Percentiles rank a stretch among this genome's conserved stretches.
phyloP scores from a whole-genome alignment of 2,329 filamentous ascomycete genomes.

The Trichoderma guizhouense region DNA sequence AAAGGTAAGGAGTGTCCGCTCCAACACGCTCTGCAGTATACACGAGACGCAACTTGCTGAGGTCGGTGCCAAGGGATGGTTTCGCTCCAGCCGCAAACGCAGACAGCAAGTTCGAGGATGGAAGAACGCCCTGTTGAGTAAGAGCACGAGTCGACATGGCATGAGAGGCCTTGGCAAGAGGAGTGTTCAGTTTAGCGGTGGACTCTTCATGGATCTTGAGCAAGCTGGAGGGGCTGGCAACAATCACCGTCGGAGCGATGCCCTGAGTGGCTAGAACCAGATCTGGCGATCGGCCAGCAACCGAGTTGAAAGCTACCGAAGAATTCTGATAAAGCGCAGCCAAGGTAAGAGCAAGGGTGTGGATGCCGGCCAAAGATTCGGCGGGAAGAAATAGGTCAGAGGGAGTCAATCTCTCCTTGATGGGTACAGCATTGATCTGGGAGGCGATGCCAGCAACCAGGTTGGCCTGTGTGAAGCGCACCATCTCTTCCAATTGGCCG shows the following conservation, averaged over 20 bases:
- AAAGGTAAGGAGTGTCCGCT: conserved; percentile 60
- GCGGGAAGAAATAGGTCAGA: conserved; percentile 82
- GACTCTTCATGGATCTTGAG: conserved; percentile 63
- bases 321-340: conserved; percentile 80
- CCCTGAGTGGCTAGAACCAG: conserved; percentile 69
- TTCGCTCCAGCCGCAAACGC: conserved; percentile 55
- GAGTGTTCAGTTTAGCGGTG: conserved; percentile 56
- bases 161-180: conserved; percentile 65
- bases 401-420: conserved; percentile 66
- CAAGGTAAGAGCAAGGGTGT: conserved; percentile 75
- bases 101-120: conserved; percentile 49
- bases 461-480: conserved; percentile 79
- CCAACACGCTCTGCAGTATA: conserved; percentile 74
- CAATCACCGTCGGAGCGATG: conserved; percentile 76
- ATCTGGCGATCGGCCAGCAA: conserved; percentile 70
- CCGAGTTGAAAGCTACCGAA: conserved; percentile 84
- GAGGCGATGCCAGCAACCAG: conserved; percentile 82
- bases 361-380: conserved; percentile 74
- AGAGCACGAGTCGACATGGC: conserved; percentile 69
- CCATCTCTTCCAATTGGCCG: conserved; percentile 61
- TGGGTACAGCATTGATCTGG: conserved; percentile 72
- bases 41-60: conserved; percentile 75
- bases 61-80: conserved; percentile 57
- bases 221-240: conserved; percentile 72
- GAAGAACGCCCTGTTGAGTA: conserved; percentile 66